Base-by-base conservation (phyloP, 257 asterid species). In the Nicotiana tomentosiformis region DNA sequence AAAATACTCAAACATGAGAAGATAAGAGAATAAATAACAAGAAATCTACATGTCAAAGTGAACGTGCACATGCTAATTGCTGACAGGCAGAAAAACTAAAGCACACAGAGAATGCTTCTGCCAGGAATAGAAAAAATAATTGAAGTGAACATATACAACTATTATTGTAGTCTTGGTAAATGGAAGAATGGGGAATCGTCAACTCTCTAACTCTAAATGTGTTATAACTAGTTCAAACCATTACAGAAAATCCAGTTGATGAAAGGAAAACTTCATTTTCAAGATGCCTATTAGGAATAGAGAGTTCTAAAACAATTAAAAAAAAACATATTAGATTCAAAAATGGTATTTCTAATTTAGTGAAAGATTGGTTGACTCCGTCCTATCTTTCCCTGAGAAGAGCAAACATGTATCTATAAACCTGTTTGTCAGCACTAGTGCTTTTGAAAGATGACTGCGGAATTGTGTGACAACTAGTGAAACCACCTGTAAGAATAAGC, bases 391-490 rank as follows among this genome's bases (percentile, higher is more conserved):
- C 53, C 80, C n/a, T 70, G 51, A 62, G 26, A 32, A 55, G 65
- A 65, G 35, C 29, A 83, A 82, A 78, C 10, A 35, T 66, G 15
- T n/a, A 64, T 3, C 43, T 43, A 83, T 77, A 26, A 76, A 96
- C 99, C 98, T 94, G 92, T 94, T 93, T 55, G 99, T 96, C 89
- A 96, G 82, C 12, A 87, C 98, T 67, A 96, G 98, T 74, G 98
- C 98, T 88, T 94, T 93, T 26, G 99, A 94, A 66, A 94, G 95
- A 86, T 90, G 85, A 87, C 95, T 93, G 66, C 98, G 98, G 72
- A 92, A 94, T 80, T 91, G 97, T 37, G 96, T 89, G 85, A 89
- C 85, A 84, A 94, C 92, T 80, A 96, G 91, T 68, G 98, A 93
- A 85, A 93, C 91, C 85, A 96, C 97, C 98, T 96, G 90, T 70